Evolutionary conservation across 2,329 filamentous ascomycete genomes (phyloP).

Genomic region (Blastomyces silverae): DNA sequence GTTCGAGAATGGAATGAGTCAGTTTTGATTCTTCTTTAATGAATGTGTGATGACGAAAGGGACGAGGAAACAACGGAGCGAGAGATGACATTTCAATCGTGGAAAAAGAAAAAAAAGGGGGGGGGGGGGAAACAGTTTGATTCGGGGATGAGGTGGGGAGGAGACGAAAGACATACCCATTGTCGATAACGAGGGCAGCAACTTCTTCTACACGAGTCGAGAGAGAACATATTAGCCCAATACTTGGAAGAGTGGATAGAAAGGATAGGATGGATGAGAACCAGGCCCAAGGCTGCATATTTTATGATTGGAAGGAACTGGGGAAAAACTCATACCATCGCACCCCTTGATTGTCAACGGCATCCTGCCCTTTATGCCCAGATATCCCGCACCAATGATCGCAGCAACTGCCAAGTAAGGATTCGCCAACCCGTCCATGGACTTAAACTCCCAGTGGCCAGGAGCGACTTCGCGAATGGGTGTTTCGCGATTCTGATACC

Average conservation of each 20-base stretch:
- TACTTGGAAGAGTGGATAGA: conserved; percentile 16
- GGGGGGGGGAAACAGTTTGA: no score
- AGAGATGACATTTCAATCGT: not conserved
- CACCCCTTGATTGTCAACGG: conserved; percentile 15
- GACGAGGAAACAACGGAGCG: no score
- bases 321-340: conserved; percentile 24
- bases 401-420: conserved; percentile 26
- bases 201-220: conserved; percentile 77
- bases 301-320: not conserved
- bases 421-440: conserved; percentile 28
- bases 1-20: not conserved
- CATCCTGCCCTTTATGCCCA: conserved; percentile 15
- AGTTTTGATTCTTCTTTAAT: conserved; percentile 12
- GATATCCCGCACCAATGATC: conserved; percentile 24
- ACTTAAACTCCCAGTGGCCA: conserved; percentile 27
- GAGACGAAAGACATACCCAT: conserved; percentile 77
- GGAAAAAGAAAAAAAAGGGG: not conserved
- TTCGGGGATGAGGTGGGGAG: conserved; percentile 22
- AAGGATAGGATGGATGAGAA: not conserved
- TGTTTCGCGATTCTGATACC: conserved; percentile 51
- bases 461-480: conserved; percentile 24
- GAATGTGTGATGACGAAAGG: not conserved
- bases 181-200: conserved; percentile 99
- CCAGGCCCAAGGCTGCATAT: no score
- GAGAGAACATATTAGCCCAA: conserved; percentile 40